A percentile compares a stretch with the other conserved stretches of the same genome.
Evolutionary conservation across 441 rosid genomes (phyloP).

Genomic region (Sinapis alba): DNA sequence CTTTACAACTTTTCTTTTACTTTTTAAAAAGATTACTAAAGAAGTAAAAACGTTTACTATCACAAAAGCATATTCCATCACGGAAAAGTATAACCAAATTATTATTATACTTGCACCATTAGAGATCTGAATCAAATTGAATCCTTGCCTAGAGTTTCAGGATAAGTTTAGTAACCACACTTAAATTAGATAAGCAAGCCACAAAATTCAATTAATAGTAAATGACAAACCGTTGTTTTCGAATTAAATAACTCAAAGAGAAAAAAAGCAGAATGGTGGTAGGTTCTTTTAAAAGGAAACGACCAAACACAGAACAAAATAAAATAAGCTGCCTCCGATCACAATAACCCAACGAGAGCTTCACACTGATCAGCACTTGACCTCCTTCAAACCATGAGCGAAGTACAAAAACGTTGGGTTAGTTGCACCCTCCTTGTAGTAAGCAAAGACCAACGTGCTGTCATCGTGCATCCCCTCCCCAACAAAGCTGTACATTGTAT

Average conservation of each 20-base stretch:
- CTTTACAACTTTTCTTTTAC: background rate
- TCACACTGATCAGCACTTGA: constrained; percentile 77
- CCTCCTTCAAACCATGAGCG: constrained; percentile 81
- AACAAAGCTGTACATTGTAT: constrained; percentile 61
- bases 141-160: background rate
- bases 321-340: constrained; percentile 27
- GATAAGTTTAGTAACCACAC: background rate
- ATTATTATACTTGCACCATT: background rate
- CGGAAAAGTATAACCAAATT: background rate
- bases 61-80: constrained; percentile 23
- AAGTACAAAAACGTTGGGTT: constrained; percentile 98
- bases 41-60: background rate
- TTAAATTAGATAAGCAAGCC: background rate
- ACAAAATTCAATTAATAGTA: constrained; percentile 26
- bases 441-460: constrained; percentile 73
- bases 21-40: background rate
- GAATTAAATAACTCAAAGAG: background rate
- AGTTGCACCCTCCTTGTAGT: constrained; percentile 93
- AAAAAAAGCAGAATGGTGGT: constrained; percentile 20
- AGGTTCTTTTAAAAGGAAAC: constrained; percentile 15
- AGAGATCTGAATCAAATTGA: constrained; percentile 16
- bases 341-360: constrained; percentile 13
- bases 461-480: constrained; percentile 98
- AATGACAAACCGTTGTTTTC: constrained; percentile 14
- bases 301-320: constrained; percentile 10